These are phyloP conservation scores for Dillenia turbinata DNA, from an alignment of 164 flowering plant genomes.

Conservation along the genomic window DNA sequence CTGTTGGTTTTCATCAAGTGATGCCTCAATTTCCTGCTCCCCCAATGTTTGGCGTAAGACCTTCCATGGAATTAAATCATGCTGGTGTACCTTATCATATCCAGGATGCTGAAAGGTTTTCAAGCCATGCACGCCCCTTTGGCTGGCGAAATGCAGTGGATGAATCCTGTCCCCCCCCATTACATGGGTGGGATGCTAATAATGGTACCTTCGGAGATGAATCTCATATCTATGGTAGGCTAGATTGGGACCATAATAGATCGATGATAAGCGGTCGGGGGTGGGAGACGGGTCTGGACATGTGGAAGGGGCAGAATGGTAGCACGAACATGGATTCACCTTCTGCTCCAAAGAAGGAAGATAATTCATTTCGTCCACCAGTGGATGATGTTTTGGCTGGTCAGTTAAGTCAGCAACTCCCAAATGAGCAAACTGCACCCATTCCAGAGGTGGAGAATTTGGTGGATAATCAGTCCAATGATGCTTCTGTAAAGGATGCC, in stretches of 20 bases:
- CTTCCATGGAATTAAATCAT: slow-evolving; percentile 67
- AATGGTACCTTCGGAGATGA: slow-evolving; percentile 62
- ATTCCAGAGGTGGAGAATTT: slow-evolving; percentile 29
- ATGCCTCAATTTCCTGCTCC: slow-evolving; percentile 66
- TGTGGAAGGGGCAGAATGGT: slow-evolving; percentile 67
- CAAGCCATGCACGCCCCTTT: slow-evolving; percentile 61
- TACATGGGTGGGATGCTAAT: slow-evolving; percentile 80
- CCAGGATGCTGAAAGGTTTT: slow-evolving; percentile 66
- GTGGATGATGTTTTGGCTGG: slow-evolving; percentile 36
- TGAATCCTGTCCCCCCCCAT: slow-evolving; percentile 48
- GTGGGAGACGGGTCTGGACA: slow-evolving; percentile 55
- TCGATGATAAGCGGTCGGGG: slow-evolving; percentile 39
- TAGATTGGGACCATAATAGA: slow-evolving; percentile 72
- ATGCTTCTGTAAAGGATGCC: slow-evolving; percentile 17
- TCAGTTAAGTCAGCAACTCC: slow-evolving; percentile 22
- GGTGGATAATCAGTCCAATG: slow-evolving; percentile 28
- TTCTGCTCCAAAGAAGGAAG: slow-evolving; percentile 43
- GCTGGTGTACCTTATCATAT: slow-evolving; percentile 63
- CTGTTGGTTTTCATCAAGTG: slow-evolving; percentile 58
- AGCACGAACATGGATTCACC: slow-evolving; percentile 35
- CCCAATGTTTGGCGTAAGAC: slow-evolving; percentile 70
- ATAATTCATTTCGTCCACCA: slow-evolving; percentile 16
- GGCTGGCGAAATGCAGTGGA: slow-evolving; percentile 79
- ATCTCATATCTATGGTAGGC: slow-evolving; percentile 50
- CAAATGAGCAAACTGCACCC: slow-evolving; percentile 26